phyloP scores from a whole-genome alignment of 768 basidiomycete genomes.

The Boletus sp. region DNA sequence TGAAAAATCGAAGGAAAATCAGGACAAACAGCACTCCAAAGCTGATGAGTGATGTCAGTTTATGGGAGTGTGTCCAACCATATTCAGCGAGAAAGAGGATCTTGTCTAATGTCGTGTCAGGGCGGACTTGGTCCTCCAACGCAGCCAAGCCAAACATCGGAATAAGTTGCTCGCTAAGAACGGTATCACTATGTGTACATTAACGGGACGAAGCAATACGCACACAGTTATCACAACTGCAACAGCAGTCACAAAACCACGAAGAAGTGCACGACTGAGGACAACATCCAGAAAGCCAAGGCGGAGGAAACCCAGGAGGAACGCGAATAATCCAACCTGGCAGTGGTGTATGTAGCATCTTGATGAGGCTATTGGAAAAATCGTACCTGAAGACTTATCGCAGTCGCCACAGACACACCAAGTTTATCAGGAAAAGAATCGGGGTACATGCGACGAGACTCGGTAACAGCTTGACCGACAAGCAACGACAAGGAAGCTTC shows the following conservation, averaged over 20 bases:
- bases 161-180: constrained; percentile 70
- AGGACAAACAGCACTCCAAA: constrained; percentile 67
- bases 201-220: constrained; percentile 24
- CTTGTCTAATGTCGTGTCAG: constrained; percentile 74
- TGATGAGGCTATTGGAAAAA: neutral
- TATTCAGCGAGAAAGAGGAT: constrained; percentile 68
- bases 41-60: constrained; percentile 70
- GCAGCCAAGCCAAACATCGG: constrained; percentile 83
- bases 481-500: constrained; percentile 88
- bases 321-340: constrained; percentile 83
- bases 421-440: constrained; percentile 45
- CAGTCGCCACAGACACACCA: constrained; percentile 69
- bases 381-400: constrained; percentile 79
- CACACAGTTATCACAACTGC: constrained; percentile 85
- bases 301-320: constrained; percentile 81
- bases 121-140: constrained; percentile 53
- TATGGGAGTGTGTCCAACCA: constrained; percentile 54
- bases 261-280: constrained; percentile 80
- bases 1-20: constrained; percentile 57
- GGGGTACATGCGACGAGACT: constrained; percentile 52
- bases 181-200: neutral
- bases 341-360: neutral
- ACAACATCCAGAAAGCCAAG: constrained; percentile 94
- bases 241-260: constrained; percentile 85
- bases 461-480: constrained; percentile 81